phyloP scores from a whole-genome alignment of 106 monocot genomes.

The Allium fistulosum region DNA sequence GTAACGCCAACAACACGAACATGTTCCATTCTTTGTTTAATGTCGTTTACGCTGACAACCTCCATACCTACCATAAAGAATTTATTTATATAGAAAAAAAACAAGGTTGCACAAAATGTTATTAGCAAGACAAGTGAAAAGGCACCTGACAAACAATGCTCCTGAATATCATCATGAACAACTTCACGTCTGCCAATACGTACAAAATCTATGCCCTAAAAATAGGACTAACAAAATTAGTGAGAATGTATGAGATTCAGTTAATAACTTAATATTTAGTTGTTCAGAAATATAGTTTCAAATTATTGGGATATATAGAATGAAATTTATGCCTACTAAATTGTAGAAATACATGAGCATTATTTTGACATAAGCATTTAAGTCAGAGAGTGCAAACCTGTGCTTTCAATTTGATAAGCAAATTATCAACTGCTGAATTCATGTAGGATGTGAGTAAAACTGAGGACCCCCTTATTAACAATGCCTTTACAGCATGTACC shows the following conservation, averaged over 20 bases:
- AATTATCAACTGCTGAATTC: conserved; percentile 94
- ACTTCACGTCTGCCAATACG: conserved; percentile 83
- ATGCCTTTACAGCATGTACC: conserved; percentile 98
- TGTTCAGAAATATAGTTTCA: too few species aligned
- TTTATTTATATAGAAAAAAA: conserved; percentile 1
- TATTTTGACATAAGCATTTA: conserved; percentile 4
- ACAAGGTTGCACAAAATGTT: not conserved
- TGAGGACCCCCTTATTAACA: conserved; percentile 77
- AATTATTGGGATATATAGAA: too few species aligned
- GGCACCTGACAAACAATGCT: conserved; percentile 70
- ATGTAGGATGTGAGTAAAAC: conserved; percentile 96
- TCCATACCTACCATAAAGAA: conserved; percentile 21
- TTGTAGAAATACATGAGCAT: not conserved
- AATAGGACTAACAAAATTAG: not conserved
- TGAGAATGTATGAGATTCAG: too few species aligned
- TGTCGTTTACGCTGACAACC: conserved; percentile 42
- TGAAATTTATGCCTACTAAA: too few species aligned
- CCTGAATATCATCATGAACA: conserved; percentile 62
- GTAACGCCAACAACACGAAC: conserved; percentile 89
- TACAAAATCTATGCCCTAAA: conserved; percentile 80
- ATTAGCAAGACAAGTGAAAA: not conserved
- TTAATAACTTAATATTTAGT: not conserved
- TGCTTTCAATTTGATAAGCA: conserved; percentile 90
- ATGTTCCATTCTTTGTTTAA: conserved; percentile 67
- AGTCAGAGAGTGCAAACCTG: conserved; percentile 27